Base-by-base conservation (phyloP, 495 filamentous ascomycete species). In the Aspergillus asperescens region DNA sequence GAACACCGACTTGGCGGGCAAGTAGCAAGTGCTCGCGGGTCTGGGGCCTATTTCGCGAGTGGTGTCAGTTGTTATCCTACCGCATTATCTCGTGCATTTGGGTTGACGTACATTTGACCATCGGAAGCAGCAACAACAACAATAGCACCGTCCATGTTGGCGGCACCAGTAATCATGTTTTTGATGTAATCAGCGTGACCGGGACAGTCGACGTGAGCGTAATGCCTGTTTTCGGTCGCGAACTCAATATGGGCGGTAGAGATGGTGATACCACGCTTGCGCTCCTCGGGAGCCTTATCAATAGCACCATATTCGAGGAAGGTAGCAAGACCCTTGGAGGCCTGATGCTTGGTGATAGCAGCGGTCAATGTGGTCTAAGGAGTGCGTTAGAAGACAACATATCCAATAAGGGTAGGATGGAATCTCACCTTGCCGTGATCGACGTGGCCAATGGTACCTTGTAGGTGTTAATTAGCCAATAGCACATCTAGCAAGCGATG, bases 131-230 rank as follows among this genome's bases (percentile, higher is more conserved):
- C 94, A 63, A 97, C 94, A 52, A 98, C 93, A 72, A 98, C 95
- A 65, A 98, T 89, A 58, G 93, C 92, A 67, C 93, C 91, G 62
- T 96, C 91, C 91, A 96, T 96, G 79, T 84, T 89, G 57, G 92
- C 89, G 53, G 91, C 88, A 80, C 91, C 91, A 59, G 91, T 96
- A 71, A 96, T 96, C 91, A 96, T 96, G 83, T 98, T 98, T 84
- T 98, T 98, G 76, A 98, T 96, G 80, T 97, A 98, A 89, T 98
- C 93, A 67, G 93, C 93, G 83, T 98, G 93, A 72, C 93, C 93
- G 48, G 93, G 93, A 72, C 93, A 98, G 82, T 98, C 93, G 77
- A 98, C 93, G 82, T 98, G 93, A 62, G 93, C 90, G 77, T 98
- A 98, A 77, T 98, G 93, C 58, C 94, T 83, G 60, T 68, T 69